Conservation (phyloP, 805 yeast genomes). For the Yarrowia yakushimensis region DNA sequence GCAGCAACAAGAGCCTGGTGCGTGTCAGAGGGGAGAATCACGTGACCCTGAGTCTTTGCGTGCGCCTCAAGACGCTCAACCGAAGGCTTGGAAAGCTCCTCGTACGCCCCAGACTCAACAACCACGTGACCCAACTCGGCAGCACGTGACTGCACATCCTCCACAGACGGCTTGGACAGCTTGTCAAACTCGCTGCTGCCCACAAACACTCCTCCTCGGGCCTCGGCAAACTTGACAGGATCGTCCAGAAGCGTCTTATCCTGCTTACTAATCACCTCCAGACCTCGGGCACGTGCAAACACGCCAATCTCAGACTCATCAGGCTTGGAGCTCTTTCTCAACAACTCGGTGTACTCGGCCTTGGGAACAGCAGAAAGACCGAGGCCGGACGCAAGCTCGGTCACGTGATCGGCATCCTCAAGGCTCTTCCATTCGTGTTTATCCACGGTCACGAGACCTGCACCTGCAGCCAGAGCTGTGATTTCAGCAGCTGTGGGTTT, state of each 20-base stretch:
- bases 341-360: slow-evolving; percentile 26
- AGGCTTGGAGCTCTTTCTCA: slow-evolving; percentile 32
- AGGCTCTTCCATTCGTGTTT: background rate
- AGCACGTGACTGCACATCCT: background rate
- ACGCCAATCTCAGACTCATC: slow-evolving; percentile 23
- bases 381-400: slow-evolving; percentile 29
- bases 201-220: background rate
- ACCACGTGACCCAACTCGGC: slow-evolving; percentile 7
- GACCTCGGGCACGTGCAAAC: slow-evolving; percentile 29
- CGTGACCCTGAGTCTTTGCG: slow-evolving; percentile 14
- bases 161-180: background rate
- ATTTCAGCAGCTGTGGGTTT: slow-evolving; percentile 28
- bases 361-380: slow-evolving; percentile 25
- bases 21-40: slow-evolving; percentile 28
- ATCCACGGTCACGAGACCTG: background rate
- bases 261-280: slow-evolving; percentile 26
- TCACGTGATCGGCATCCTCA: slow-evolving; percentile 3
- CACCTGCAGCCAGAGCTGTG: background rate
- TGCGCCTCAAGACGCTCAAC: background rate
- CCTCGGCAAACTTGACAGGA: slow-evolving; percentile 15
- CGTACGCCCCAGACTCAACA: slow-evolving; percentile 23
- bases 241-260: slow-evolving; percentile 25
- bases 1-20: slow-evolving; percentile 3
- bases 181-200: background rate
- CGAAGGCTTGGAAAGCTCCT: slow-evolving; percentile 10